Evolutionary conservation across 2,329 filamentous ascomycete species (phyloP), one percentile per base, ranked within the genome.

Genomic region (Fusarium pseudonygamai): DNA sequence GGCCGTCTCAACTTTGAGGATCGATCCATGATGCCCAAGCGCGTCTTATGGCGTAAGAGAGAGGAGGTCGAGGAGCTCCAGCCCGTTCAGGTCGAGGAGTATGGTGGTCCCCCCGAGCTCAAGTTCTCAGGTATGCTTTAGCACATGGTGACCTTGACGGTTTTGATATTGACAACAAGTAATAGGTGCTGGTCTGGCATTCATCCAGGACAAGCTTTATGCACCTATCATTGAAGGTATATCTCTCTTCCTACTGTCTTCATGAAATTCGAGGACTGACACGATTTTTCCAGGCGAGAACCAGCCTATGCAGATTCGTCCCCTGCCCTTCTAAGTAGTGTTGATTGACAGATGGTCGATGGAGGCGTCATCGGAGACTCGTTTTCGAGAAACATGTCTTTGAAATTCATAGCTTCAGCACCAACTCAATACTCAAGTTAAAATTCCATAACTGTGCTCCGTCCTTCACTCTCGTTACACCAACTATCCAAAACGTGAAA

Each of bases 21-120:
- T 4, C 20, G 4, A 2, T 71, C 70, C 10, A 4, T 73, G 4
- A 5, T 18, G 32, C 71, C 71, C 16, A 73, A 73, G 37, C 39
- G 15, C 2, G 32, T 73, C 7, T n/a, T 49, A 0, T 73, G 71
- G 71, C 52, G 53, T 12, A 39, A 0, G 7, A 45, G 7, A 6
- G 28, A 55, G 0, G 15, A 45, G 1, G 24, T 11, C 7, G 0
- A 30, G 2, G 0, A 3, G 0, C 12, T 73, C 5, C 70, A 60
- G 24, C 70, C 70, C 4, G 32, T 60, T 2, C 26, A 20, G 0
- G n/a, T 61, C 11, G 3, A 30, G 10, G 1, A 40, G 1, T 12
- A 18, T 4, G 64, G 15, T 5, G 10, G 18, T 4, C 45, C 53
- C 7, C 28, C 12, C 2, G 30, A 63, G 28, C n/a, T 73, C 12